Evolutionary conservation across 2,329 filamentous ascomycete species (phyloP).

Genomic region (Pseudogymnoascus sp.): DNA sequence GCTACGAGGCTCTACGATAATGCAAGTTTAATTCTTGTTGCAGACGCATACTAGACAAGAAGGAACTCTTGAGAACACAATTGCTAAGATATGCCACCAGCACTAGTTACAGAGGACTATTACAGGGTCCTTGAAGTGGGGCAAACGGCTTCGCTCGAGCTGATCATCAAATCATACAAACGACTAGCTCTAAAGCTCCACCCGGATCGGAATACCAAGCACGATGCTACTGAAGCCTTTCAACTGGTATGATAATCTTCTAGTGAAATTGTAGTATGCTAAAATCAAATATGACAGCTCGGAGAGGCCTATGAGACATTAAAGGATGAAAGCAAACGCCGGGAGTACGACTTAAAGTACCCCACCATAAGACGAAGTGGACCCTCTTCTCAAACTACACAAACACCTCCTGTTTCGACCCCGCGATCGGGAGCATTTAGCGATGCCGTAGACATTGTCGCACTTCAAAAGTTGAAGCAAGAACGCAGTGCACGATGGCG

Average conservation of each 20-base stretch:
- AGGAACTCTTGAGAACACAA: neutral
- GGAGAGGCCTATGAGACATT: conserved; percentile 30
- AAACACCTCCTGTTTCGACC: neutral
- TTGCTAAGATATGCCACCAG: conserved; percentile 23
- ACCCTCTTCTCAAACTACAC: conserved; percentile 10
- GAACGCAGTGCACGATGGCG: conserved; percentile 26
- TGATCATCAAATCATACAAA: conserved; percentile 27
- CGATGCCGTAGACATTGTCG: conserved; percentile 24
- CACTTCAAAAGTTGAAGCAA: conserved; percentile 24
- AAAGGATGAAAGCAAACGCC: conserved; percentile 25
- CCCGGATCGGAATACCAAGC: conserved; percentile 27
- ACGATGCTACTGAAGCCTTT: conserved; percentile 28
- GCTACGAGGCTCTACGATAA: neutral
- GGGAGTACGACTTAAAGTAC: conserved; percentile 28
- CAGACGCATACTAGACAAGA: neutral
- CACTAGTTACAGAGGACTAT: conserved; percentile 26
- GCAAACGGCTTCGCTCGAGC: conserved; percentile 22
- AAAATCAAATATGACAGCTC: conserved; percentile 22
- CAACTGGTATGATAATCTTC: conserved; percentile 25
- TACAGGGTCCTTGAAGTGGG: conserved; percentile 27
- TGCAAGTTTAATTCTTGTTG: neutral
- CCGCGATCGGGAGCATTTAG: conserved; percentile 9
- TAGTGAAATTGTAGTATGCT: conserved; percentile 1
- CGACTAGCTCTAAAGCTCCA: conserved; percentile 30
- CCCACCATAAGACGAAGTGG: conserved; percentile 12